phyloP scores from a whole-genome alignment of 2,329 filamentous ascomycete species.

The Diaporthe batatas region DNA sequence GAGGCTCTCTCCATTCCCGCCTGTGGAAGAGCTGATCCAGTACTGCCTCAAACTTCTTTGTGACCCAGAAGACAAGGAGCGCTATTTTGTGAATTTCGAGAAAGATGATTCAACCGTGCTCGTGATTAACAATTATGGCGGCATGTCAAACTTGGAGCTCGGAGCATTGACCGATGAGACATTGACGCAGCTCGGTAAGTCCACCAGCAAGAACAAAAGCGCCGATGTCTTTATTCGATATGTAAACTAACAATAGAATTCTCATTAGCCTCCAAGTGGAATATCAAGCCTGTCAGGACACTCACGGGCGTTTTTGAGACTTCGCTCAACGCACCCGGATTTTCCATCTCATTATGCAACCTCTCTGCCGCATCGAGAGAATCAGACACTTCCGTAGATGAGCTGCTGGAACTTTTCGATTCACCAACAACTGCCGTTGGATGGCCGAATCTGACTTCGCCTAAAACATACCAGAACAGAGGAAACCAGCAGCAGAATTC shows the following conservation, averaged over 20 bases:
- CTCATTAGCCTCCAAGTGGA: conserved; percentile 53
- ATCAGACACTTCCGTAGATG: conserved; percentile 46
- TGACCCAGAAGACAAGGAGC: conserved; percentile 64
- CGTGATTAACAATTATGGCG: conserved; percentile 71
- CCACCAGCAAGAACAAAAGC: not conserved
- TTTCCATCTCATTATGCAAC: conserved; percentile 68
- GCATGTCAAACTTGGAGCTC: conserved; percentile 67
- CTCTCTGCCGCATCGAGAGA: conserved; percentile 54
- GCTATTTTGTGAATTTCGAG: conserved; percentile 64
- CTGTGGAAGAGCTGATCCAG: conserved; percentile 54
- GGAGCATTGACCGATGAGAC: conserved; percentile 68
- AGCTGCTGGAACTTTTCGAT: conserved; percentile 63
- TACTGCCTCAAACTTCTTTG: conserved; percentile 67
- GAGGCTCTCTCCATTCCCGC: conserved; percentile 56
- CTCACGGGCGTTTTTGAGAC: conserved; percentile 64
- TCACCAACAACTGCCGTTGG: conserved; percentile 63
- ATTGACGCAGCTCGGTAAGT: conserved; percentile 57
- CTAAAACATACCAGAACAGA: not conserved
- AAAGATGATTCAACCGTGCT: conserved; percentile 61
- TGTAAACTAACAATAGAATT: conserved; percentile 9
- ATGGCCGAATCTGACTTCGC: conserved; percentile 57
- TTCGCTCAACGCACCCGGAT: conserved; percentile 67
- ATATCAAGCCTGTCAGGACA: conserved; percentile 61
- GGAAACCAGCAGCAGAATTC: not conserved
- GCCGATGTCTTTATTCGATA: not conserved